Conservation (phyloP, 495 filamentous ascomycete genomes). For the Neurospora discreta region DNA sequence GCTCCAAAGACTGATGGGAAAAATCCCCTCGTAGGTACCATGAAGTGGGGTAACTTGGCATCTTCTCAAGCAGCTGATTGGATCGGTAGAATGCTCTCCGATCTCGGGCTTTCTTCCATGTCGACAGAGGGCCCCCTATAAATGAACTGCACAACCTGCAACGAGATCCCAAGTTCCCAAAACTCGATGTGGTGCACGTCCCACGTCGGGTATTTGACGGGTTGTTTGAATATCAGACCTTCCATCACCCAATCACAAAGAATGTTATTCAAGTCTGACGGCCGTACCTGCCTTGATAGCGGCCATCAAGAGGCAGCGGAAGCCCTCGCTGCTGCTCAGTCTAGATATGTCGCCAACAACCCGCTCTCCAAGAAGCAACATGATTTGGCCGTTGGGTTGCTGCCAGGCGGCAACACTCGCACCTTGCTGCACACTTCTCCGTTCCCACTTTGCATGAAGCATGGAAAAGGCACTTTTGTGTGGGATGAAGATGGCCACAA, state of each 20-base stretch:
- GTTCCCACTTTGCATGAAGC: constrained; percentile 41
- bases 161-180: neutral
- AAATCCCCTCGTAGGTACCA: neutral
- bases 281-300: neutral
- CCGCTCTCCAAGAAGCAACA: constrained; percentile 25
- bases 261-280: neutral
- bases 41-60: neutral
- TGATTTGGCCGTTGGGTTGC: constrained; percentile 24
- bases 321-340: constrained; percentile 21
- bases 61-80: neutral
- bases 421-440: constrained; percentile 45
- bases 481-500: constrained; percentile 33
- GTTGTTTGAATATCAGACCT: neutral
- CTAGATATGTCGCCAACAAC: constrained; percentile 23
- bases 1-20: neutral
- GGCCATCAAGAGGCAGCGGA: neutral
- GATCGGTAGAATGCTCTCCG: neutral
- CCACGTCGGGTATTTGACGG: neutral
- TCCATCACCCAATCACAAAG: neutral
- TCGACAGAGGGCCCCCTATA: too few relatives aligned
- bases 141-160: neutral
- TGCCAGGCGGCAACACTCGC: constrained; percentile 54
- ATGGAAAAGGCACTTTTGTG: constrained; percentile 26
- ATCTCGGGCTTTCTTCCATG: neutral
- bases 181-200: neutral